Percentiles rank a stretch among this genome's conserved stretches.
phyloP scores from a whole-genome alignment of 192 early-diverging fungal genomes.

The Podila minutissima region DNA sequence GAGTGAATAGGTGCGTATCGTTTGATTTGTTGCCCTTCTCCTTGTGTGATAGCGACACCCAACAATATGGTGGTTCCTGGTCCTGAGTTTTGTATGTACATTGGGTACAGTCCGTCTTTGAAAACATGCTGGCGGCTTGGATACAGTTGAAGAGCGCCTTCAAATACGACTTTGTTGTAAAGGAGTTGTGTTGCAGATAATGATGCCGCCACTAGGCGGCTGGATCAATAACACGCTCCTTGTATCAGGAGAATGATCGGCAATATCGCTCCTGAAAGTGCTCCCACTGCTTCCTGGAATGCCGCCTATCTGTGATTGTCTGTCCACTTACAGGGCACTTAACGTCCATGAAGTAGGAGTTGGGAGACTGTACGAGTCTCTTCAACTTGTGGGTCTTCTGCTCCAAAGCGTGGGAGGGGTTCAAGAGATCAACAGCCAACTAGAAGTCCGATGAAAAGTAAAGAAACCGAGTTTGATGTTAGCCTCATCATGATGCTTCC shows the following conservation, averaged over 20 bases:
- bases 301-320: background rate
- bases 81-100: background rate
- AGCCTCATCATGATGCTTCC: conserved; percentile 17
- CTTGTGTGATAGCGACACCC: background rate
- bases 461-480: conserved; percentile 23
- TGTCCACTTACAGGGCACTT: conserved; percentile 77
- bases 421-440: conserved; percentile 95
- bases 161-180: too few species aligned
- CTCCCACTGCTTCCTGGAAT: background rate
- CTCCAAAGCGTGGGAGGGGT: conserved; percentile 85
- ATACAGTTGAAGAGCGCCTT: background rate
- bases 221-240: too few species aligned
- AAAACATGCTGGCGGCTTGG: background rate
- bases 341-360: conserved; percentile 99
- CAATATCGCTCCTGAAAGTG: too few species aligned
- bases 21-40: too few species aligned
- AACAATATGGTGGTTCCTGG: background rate
- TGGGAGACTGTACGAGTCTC: conserved; percentile 94
- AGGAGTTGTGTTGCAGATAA: too few species aligned
- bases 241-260: too few species aligned
- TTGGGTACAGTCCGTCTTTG: background rate
- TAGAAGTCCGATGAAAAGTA: conserved; percentile 34
- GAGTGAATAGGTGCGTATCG: background rate
- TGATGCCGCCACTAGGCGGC: too few species aligned
- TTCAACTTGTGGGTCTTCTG: conserved; percentile 94